phyloP scores from a whole-genome alignment of 2,329 filamentous ascomycete genomes.

The Juglanconis oblonga region DNA sequence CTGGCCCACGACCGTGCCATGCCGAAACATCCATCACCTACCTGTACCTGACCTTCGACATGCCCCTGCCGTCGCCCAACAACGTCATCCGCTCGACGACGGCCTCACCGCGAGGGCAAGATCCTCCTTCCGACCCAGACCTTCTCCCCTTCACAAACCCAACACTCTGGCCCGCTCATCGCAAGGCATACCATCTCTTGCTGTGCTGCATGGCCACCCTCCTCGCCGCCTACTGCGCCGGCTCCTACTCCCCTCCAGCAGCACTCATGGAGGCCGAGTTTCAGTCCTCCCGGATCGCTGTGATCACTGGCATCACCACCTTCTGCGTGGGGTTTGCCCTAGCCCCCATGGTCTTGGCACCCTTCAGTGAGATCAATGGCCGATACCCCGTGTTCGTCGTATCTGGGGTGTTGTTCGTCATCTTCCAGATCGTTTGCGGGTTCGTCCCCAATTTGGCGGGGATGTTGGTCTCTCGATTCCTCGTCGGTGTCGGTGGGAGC shows the following conservation, averaged over 20 bases:
- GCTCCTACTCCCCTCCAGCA: conserved; percentile 71
- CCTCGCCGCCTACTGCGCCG: conserved; percentile 77
- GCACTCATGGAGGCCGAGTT: conserved; percentile 65
- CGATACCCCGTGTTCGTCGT: conserved; percentile 77
- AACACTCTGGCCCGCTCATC: conserved; percentile 65
- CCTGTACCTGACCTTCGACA: conserved; percentile 62
- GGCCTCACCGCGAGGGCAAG: conserved; percentile 19
- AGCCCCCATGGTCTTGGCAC: conserved; percentile 84
- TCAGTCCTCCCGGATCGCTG: conserved; percentile 60
- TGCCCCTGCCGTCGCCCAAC: conserved; percentile 44
- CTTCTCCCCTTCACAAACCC: conserved; percentile 67
- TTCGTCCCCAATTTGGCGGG: conserved; percentile 66
- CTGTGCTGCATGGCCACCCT: conserved; percentile 75
- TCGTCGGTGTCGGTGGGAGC: conserved; percentile 73
- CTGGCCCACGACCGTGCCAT: neutral
- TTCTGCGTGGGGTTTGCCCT: conserved; percentile 80
- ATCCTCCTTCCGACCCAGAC: conserved; percentile 59
- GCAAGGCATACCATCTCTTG: conserved; percentile 69
- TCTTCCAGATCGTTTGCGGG: conserved; percentile 70
- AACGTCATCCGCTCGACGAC: conserved; percentile 29
- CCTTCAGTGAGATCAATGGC: conserved; percentile 85
- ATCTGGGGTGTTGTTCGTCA: conserved; percentile 69
- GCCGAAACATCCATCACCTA: conserved; percentile 41
- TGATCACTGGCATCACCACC: conserved; percentile 73
- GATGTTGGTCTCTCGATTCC: conserved; percentile 72